Evolutionary conservation across 495 filamentous ascomycete species (phyloP), one percentile per base, ranked within the genome.

Genomic region (Barbatosphaeria neglecta): DNA sequence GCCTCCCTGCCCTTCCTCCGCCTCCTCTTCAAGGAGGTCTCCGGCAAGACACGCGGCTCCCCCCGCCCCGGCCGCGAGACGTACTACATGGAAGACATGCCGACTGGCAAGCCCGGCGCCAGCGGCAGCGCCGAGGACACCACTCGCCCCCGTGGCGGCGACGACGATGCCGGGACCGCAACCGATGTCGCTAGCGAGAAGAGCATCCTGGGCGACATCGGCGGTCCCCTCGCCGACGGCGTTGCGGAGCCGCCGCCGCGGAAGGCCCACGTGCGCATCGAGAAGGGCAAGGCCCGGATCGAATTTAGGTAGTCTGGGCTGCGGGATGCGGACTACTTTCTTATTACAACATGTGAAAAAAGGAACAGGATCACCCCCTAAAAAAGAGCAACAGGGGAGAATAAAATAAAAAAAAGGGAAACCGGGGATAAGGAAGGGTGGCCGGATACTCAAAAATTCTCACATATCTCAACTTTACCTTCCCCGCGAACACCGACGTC

Each of bases 1-100:
- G 57, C 57, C 27, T 60, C 57, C 4, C 54, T 60, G 20, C 57
- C 57, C 10, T 54, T 60, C 33, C 37, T 60, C 8, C 55, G 58
- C 2, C 55, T 55, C 22, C 46, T 60, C 15, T 49, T 60, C 40
- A 55, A 53, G 23, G 52, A 58, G 19, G 39, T 60, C 35, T 50
- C 54, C 5, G 47, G 49, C 15, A 54, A 51, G 1, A 38, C 49
- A 16, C 47, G 27, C n/a, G 49, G 46, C 2, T 59, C 52, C 23
- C 43, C 44, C 22, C 49, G 49, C 22, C 49, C 48, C 41, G 49
- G 41, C 22, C 47, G 51, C 22, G 48, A 50, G 23, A 59, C 54
- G 24, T 54, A 55, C 7, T 48, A 43, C 25, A 10, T 49, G 7
- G 52, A 55, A n/a, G 31, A 35, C 31, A 35, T 35, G 31, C 16